Conservation (phyloP, 31 red algal species). For the Asparagopsis taxiformis region DNA sequence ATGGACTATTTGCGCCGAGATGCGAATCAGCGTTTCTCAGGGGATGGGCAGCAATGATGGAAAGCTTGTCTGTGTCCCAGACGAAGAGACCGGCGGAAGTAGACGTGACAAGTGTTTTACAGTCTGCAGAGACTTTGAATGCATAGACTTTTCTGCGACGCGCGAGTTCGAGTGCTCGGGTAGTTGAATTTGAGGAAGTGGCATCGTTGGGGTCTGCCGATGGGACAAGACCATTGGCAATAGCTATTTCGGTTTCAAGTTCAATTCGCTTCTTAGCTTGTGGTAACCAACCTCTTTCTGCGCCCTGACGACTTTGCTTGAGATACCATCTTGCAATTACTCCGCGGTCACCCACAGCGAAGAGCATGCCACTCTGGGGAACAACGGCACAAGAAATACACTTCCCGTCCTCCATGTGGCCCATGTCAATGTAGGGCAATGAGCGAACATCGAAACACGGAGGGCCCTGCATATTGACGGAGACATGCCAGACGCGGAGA, state of each 20-base stretch:
- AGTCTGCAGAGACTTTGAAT: constrained; percentile 23
- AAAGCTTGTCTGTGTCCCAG: constrained; percentile 41
- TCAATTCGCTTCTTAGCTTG: constrained; percentile 20
- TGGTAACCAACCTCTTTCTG: constrained; percentile 18
- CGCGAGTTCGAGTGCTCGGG: constrained; percentile 11
- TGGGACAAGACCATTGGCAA: constrained; percentile 19
- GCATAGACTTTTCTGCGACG: constrained; percentile 33
- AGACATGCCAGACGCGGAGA: constrained; percentile 63
- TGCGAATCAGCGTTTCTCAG: neutral
- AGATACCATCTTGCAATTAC: constrained; percentile 42
- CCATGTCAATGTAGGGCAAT: constrained; percentile 28
- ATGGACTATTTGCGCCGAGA: constrained; percentile 11
- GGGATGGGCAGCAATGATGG: constrained; percentile 19
- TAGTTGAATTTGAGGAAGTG: constrained; percentile 16
- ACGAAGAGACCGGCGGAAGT: constrained; percentile 38
- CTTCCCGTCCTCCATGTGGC: constrained; percentile 42
- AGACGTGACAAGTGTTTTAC: constrained; percentile 40
- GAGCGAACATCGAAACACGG: constrained; percentile 37
- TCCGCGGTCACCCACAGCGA: constrained; percentile 46
- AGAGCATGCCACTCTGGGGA: constrained; percentile 55
- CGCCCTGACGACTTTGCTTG: constrained; percentile 12
- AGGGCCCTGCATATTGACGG: constrained; percentile 4
- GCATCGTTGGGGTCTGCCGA: neutral
- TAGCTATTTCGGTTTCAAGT: constrained; percentile 21
- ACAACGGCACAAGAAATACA: constrained; percentile 22